A percentile compares a stretch with the other conserved stretches of the same genome.
phyloP scores from a whole-genome alignment of 169 alveolate genomes.

The Eimeria falciformis region DNA sequence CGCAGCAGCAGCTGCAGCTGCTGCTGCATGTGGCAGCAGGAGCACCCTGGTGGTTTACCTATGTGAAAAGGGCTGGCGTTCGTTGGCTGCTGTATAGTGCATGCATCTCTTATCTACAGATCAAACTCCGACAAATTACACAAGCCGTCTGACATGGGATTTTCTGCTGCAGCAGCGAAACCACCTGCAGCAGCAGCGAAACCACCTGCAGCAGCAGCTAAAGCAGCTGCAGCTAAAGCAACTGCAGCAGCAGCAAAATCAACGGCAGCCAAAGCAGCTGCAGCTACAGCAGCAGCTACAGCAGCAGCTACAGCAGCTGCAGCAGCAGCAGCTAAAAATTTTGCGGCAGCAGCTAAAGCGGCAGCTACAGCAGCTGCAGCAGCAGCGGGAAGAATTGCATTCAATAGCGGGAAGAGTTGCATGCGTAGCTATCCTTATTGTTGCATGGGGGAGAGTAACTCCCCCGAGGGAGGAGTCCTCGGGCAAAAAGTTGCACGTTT shows the following conservation, averaged over 20 bases:
- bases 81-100: no score
- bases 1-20: no score
- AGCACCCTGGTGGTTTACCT: no score
- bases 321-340: neutral
- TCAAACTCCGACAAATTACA: no score
- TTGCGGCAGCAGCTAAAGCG: neutral
- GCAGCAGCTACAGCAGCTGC: neutral
- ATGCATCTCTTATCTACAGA: no score
- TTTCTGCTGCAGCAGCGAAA: constrained; percentile 23
- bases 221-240: constrained; percentile 1
- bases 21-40: no score
- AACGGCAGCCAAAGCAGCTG: neutral
- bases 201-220: neutral
- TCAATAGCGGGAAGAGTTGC: no score
- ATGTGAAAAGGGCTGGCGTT: no score
- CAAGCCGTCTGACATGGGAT: no score
- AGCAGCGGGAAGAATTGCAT: no score
- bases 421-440: no score
- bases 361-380: neutral
- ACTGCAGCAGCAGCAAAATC: constrained; percentile 19
- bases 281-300: neutral
- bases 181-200: neutral
- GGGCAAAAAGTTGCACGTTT: neutral
- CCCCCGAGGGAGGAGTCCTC: neutral
- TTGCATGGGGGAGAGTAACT: neutral